Base-by-base conservation (phyloP, 371 early-diverging fungal genomes). In the Zychaea mexicana region DNA sequence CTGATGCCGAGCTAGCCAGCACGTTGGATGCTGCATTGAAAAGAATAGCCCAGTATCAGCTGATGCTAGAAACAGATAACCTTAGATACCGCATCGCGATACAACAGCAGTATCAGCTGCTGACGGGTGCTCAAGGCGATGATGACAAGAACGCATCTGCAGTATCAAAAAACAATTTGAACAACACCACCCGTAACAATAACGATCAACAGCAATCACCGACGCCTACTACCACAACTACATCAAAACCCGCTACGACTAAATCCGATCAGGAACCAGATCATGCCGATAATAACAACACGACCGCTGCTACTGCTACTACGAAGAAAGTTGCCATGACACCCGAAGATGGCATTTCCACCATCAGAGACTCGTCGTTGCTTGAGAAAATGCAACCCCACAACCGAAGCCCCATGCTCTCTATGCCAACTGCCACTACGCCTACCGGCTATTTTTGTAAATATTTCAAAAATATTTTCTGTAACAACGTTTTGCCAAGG, bases 31-130 rank as follows among this genome's bases (percentile, higher is more conserved):
- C 52, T n/a, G 68, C 71, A 47, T 62, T 79, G 17, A 72, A 71
- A 52, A 69, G 69, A 24, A 71, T 79, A 13, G 80, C 76, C 26
- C 73, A 79, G 36, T 69, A 72, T 47, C 77, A 76, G 60, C 59
- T 76, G 21, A 68, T 66, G 52, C 52, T 79, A 17, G 73, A 79
- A 61, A 72, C 76, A 15, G 80, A 79, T 52, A 76, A 74, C 61
- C 65, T 79, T 28, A 65, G 80, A 60, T 72, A 71, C 58, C 72
- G 74, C 38, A 76, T 79, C 8, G 74, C 74, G 53, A 72, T 76
- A 24, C 77, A 74, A 46, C 80, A 79, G 26, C 80, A 79, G 24
- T 74, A 73, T 58, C 75, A 73, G 36, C 38, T 79, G 26, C 55
- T 74, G 26, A 69, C 67, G 3, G 52, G 72, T 47, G 36, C 55